Evolutionary conservation across 257 asterid genomes (phyloP).

Genomic region (Gynochthodes officinalis): DNA sequence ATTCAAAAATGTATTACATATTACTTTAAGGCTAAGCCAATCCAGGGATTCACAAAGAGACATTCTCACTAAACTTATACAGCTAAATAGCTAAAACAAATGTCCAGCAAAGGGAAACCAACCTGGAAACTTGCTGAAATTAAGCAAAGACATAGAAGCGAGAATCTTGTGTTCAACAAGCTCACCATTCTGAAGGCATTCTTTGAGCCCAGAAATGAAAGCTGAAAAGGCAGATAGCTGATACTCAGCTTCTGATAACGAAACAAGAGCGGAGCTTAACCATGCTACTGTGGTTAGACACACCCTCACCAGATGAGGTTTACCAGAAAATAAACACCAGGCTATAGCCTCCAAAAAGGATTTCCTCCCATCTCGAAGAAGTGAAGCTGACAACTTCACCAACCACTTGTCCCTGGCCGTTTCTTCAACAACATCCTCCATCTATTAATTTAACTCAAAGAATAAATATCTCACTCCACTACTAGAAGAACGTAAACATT

Average conservation of each 20-base stretch:
- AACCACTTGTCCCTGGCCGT: constrained; percentile 61
- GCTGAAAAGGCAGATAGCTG: constrained; percentile 54
- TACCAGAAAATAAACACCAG: constrained; percentile 51
- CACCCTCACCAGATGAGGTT: constrained; percentile 50
- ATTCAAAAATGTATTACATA: too few relatives aligned
- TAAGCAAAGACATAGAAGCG: constrained; percentile 59
- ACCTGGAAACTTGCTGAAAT: constrained; percentile 67
- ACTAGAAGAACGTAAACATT: not conserved
- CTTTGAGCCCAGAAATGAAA: constrained; percentile 49
- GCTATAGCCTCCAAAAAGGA: constrained; percentile 55
- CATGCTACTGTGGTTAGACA: constrained; percentile 69
- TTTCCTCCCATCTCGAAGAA: constrained; percentile 53
- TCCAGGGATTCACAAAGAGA: too few relatives aligned
- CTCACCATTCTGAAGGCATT: constrained; percentile 43
- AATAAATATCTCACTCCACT: not conserved
- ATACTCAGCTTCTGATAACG: constrained; percentile 34
- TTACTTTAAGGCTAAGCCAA: too few relatives aligned
- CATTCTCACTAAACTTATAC: too few relatives aligned
- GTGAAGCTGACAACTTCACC: constrained; percentile 43
- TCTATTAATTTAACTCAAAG: constrained; percentile 24
- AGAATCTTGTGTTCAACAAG: constrained; percentile 65
- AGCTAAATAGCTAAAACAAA: too few relatives aligned
- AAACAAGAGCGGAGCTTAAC: constrained; percentile 63
- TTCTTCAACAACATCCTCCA: constrained; percentile 50
- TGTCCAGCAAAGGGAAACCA: constrained; percentile 9